Base-by-base conservation (phyloP, 768 basidiomycete species). In the Suillus sp. region DNA sequence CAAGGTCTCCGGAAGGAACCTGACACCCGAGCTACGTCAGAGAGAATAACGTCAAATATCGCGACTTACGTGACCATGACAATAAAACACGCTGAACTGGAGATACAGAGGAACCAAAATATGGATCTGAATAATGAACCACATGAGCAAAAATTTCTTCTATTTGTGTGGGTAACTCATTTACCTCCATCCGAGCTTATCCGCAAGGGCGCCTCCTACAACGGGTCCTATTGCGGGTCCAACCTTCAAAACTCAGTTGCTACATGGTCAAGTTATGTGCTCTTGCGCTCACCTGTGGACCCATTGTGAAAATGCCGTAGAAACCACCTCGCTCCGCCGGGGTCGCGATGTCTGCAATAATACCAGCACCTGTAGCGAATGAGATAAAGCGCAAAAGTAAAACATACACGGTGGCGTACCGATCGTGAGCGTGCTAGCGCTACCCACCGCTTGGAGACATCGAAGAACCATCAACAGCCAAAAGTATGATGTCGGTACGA, bases 381-480 rank as follows among this genome's bases (percentile, higher is more conserved):
- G 48, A 60, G 25, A 62, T 55, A 11, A 25, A n/a, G 32, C 27
- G 8, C 30, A 22, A 13, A 50, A 5, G 20, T 34, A 11, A 34
- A 25, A 6, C 10, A 61, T 61, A 7, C 16, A 20, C 16, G n/a
- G 37, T 11, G 37, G 68, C 71, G 38, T 71, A 82, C 89, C 89
- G 14, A 91, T 76, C 0, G 89, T 89, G 64, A 91, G 81, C 1
- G 88, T 89, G 62, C 89, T 89, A 0, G 90, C 88, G 1, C 86
- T 88, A 0, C 91, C 90, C 2, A 85, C 82, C 4, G 88, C 86
- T 77, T 93, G 91, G 0, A 92, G 42, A 65, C 87, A 89, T 18
- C 92, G 83, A n/a, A 94, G 79, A 8, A 92, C 65, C 77, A 93
- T 80, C 27, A 94, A 77, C 1, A 91, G 77, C 89, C 89, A 92